phyloP scores from a whole-genome alignment of 148 eudicot species.

The Suaeda aralocaspica region DNA sequence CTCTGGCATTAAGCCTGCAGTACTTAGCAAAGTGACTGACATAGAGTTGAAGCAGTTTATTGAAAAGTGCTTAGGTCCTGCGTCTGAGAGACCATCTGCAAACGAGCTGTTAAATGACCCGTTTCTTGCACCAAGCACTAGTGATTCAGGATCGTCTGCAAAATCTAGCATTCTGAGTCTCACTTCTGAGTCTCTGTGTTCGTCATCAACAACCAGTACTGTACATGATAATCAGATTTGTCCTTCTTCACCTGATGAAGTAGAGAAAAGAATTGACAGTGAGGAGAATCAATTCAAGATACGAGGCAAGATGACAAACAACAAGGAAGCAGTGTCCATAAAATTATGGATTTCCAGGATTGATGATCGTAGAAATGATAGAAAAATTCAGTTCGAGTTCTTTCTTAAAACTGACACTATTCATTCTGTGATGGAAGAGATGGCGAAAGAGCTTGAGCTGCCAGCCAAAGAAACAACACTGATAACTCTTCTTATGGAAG shows the following conservation, averaged over 20 bases:
- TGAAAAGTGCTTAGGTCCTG: no score
- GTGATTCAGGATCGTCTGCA: not conserved
- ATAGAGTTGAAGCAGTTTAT: no score
- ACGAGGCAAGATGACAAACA: no score
- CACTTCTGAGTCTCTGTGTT: not conserved
- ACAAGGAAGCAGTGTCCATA: no score
- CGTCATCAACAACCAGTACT: not conserved
- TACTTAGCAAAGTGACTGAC: no score
- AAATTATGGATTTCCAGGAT: constrained; percentile 9
- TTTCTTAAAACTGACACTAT: constrained; percentile 8
- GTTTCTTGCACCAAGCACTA: not conserved
- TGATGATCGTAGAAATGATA: constrained; percentile 1
- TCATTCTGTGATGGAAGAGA: constrained; percentile 12
- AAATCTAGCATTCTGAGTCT: not conserved
- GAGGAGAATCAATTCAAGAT: constrained; percentile 2
- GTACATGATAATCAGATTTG: not conserved
- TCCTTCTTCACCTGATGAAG: not conserved
- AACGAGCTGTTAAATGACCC: constrained; percentile 13
- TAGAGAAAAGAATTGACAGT: not conserved
- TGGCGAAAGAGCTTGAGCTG: constrained; percentile 16
- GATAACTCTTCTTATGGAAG: constrained; percentile 7
- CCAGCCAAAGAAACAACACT: constrained; percentile 3
- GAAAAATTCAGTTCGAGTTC: constrained; percentile 7
- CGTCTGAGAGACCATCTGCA: no score
- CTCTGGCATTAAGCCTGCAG: no score